A percentile compares a stretch with the other conserved stretches of the same genome.
Conservation (phyloP, 306 rosid genomes). For the Psophocarpus tetragonolobus region DNA sequence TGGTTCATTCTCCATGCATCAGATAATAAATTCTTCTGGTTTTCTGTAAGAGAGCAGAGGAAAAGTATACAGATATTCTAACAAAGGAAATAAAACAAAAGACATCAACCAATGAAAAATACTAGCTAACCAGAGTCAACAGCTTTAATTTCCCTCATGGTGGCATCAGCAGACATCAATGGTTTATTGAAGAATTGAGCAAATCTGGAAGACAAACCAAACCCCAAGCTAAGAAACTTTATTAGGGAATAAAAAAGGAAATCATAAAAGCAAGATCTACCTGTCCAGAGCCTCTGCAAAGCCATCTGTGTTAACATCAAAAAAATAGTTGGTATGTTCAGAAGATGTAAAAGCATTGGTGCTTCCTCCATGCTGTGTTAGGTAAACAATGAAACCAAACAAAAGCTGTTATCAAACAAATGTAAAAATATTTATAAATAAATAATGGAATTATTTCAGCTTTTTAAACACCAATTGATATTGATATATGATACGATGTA, state of each 20-base stretch:
- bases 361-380: conserved; percentile 80
- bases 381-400: conserved; percentile 5
- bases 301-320: conserved; percentile 79
- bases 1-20: conserved; percentile 93
- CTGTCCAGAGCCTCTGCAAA: conserved; percentile 97
- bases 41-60: conserved; percentile 51
- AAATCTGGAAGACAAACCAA: conserved; percentile 60
- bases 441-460: background rate
- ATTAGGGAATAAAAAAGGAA: conserved; percentile 16
- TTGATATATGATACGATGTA: background rate
- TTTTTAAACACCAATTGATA: background rate
- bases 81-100: conserved; percentile 9
- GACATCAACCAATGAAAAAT: background rate
- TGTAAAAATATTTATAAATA: background rate
- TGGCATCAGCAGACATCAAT: conserved; percentile 94
- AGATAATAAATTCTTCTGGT: conserved; percentile 86
- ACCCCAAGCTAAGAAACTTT: conserved; percentile 17
- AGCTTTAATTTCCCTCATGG: conserved; percentile 94
- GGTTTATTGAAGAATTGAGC: conserved; percentile 94
- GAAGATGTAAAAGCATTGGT: conserved; percentile 80
- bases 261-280: conserved; percentile 42
- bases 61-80: conserved; percentile 5
- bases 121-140: conserved; percentile 89
- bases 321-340: conserved; percentile 74
- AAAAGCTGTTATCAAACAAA: conserved; percentile 29